A percentile compares a stretch with the other conserved stretches of the same genome.
phyloP scores from a whole-genome alignment of 1,284 basidiomycete species.

The Apiotrichum porosum region DNA sequence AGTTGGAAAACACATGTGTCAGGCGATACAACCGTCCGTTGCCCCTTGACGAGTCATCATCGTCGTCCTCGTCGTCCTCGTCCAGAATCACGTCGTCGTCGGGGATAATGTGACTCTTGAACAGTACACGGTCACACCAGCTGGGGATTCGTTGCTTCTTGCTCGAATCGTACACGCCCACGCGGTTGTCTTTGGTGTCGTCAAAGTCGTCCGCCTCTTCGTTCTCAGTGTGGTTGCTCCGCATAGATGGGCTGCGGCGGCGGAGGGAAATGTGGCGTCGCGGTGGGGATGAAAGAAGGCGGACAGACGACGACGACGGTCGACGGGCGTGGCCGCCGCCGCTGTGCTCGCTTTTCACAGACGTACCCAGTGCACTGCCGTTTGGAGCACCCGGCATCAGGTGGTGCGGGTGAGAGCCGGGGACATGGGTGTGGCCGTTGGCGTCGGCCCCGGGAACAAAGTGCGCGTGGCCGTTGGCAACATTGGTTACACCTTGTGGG shows the following conservation, averaged over 20 bases:
- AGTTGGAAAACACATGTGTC: conserved; percentile 29
- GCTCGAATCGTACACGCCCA: conserved; percentile 52
- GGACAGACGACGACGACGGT: background rate
- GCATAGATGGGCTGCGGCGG: background rate
- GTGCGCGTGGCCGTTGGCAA: too few species aligned
- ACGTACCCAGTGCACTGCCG: too few species aligned
- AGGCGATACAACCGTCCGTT: conserved; percentile 22
- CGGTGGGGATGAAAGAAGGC: background rate
- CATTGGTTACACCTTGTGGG: too few species aligned
- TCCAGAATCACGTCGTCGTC: conserved; percentile 12
- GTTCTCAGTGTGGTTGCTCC: background rate
- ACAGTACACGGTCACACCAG: conserved; percentile 51
- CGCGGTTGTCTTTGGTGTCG: conserved; percentile 35
- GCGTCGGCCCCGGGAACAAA: background rate
- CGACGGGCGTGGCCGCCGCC: background rate
- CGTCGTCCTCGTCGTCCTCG: conserved; percentile 5
- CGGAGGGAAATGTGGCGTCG: background rate
- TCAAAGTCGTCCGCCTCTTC: conserved; percentile 18
- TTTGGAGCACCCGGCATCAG: too few species aligned
- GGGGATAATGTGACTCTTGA: conserved; percentile 43
- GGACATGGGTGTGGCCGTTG: conserved; percentile 16
- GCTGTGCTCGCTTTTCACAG: background rate
- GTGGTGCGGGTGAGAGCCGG: too few species aligned
- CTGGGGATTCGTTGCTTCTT: conserved; percentile 53
- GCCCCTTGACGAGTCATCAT: background rate